Base-by-base conservation (phyloP, 176 grass and related monocot genomes). In the Carex littledalei region DNA sequence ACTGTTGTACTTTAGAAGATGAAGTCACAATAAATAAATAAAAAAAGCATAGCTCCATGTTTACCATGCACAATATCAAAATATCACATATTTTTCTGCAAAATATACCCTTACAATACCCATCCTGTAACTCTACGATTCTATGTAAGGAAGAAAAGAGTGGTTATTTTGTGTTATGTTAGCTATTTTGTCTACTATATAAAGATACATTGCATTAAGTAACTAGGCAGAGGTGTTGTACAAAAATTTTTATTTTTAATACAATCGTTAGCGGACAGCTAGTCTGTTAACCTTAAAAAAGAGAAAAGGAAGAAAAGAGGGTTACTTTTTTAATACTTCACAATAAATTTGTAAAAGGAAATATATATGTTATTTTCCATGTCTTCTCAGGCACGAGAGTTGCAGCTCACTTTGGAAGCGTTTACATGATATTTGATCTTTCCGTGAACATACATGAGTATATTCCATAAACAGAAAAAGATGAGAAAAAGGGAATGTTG, bases 371-470 rank as follows among this genome's bases (percentile, higher is more conserved):
- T 53, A 50, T 76, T 3, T 56, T 17, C 22, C 20, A 77, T 8
- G 49, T 54, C 73, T 77, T 34, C 21, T 56, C 14, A 56, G 74
- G 72, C 43, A 77, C 72, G 54, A 54, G 5, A 29, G 16, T 77
- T 54, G 24, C 47, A 26, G n/a, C 47, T 26, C 26, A 24, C 21
- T 43, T 83, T 49, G 35, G 39, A 53, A 45, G 79, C 0, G 32
- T 62, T 61, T 63, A 31, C 32, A 81, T 81, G 6, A 56, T 69
- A 16, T 59, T 37, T 71, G 17, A 67, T 89, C 45, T 64, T 21
- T 50, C 3, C 14, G 59, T 29, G 53, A 56, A 56, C 22, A 79
- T 4, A 14, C 22, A 24, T 12, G 15, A 81, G 37, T 68, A 32
- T 35, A 21, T 54, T 52, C 41, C 68, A 18, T 20, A 29, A 83